Evolutionary conservation across 1,139 yeast genomes (phyloP), one percentile per base, ranked within the genome.

Genomic region (Kluyveromyces sp.): DNA sequence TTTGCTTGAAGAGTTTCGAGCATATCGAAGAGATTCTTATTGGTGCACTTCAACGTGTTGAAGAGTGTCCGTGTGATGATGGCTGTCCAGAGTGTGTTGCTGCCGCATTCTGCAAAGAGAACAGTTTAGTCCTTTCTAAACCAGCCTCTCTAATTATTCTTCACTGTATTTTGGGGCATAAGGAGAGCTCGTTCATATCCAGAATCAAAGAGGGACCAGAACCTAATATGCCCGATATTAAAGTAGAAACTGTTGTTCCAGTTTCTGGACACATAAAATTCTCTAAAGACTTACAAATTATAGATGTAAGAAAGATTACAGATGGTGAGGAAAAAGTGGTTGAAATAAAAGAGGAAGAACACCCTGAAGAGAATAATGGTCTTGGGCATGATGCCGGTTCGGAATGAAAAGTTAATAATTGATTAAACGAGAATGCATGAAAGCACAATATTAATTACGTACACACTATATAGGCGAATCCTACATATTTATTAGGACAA

Each of bases 81-180:
- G 98, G 98, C 0, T 92, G 98, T 65, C 95, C 95, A 0, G 78
- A 78, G 43, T 92, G 98, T 68, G 61, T 62, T 4, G 85, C 90
- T 2, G 83, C 87, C 1, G 70, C 85, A 2, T 77, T 77, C 48
- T 92, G 98, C 65, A 78, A 80, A 47, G 98, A 92, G 63, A 75
- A 77, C 57, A 81, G 86, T 62, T 67, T 83, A 45, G 97, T 92
- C 4, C 70, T 90, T 56, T 88, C 96, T 0, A 90, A 90, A 57
- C 83, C 86, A 3, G 97, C 95, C 0, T 89, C 96, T 0, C 67
- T 78, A n/a, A 71, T 92, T 1, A 78, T 92, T 3, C 59, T 90
- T 10, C 81, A 78, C 10, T 61, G 73, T 48, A 65, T 81, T 39
- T 50, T 75, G 56, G 73, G 77, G 29, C 59, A 66, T 47, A 56